Evolutionary conservation across 2,329 filamentous ascomycete genomes (phyloP).

Genomic region (Ceratocystis ficicola): DNA sequence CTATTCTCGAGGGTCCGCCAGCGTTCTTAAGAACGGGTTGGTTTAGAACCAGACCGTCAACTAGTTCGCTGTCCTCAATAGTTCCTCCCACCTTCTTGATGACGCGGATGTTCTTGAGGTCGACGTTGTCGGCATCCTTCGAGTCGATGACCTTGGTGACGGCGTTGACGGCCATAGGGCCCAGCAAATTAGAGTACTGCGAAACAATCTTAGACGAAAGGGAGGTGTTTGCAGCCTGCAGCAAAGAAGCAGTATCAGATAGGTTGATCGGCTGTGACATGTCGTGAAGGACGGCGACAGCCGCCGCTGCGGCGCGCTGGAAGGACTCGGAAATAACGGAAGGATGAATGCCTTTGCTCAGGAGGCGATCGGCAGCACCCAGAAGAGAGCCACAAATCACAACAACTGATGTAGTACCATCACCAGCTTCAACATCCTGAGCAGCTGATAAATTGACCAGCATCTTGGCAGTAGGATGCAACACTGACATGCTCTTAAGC

Average conservation of each 20-base stretch:
- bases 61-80: conserved; percentile 95
- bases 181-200: conserved; percentile 86
- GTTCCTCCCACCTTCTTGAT: conserved; percentile 97
- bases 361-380: conserved; percentile 80
- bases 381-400: conserved; percentile 94
- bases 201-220: conserved; percentile 98
- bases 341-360: conserved; percentile 90
- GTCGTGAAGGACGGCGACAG: conserved; percentile 79
- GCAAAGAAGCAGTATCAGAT: conserved; percentile 73
- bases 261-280: conserved; percentile 94
- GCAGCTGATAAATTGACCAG: conserved; percentile 92
- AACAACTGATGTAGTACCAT: conserved; percentile 95
- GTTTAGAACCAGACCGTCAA: conserved; percentile 85
- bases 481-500: conserved; percentile 96
- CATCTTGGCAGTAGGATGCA: conserved; percentile 99
- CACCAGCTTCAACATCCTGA: conserved; percentile 95
- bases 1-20: conserved; percentile 80
- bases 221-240: conserved; percentile 93
- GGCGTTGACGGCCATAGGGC: conserved; percentile 96
- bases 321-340: conserved; percentile 97
- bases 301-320: conserved; percentile 80
- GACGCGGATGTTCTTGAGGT: conserved; percentile 90
- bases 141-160: conserved; percentile 92
- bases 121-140: conserved; percentile 91
- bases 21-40: conserved; percentile 90